Evolutionary conservation across 257 asterid genomes (phyloP).

Genomic region (Echites panduratus): DNA sequence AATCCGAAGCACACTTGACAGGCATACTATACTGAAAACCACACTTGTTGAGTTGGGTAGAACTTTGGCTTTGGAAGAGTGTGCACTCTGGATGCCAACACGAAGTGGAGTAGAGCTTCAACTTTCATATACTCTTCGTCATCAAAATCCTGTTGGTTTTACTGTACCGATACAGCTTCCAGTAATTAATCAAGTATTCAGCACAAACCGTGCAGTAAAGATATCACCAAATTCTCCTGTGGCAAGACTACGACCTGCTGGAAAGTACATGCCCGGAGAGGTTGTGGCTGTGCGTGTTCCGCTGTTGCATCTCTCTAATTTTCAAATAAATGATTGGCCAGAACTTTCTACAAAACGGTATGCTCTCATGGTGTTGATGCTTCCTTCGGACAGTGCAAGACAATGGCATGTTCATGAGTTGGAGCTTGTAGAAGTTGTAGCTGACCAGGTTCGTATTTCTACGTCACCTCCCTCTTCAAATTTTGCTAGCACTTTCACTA

Average conservation of each 20-base stretch:
- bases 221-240: slow-evolving; percentile 84
- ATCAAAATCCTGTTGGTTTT: slow-evolving; percentile 78
- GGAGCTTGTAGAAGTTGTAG: slow-evolving; percentile 99
- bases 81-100: slow-evolving; percentile 99
- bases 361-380: slow-evolving; percentile 96
- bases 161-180: slow-evolving; percentile 90
- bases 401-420: slow-evolving; percentile 94
- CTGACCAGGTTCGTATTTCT: slow-evolving; percentile 71
- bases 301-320: slow-evolving; percentile 74
- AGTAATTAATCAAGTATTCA: slow-evolving; percentile 68
- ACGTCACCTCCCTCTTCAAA: neutral
- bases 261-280: slow-evolving; percentile 81
- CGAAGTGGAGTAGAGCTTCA: slow-evolving; percentile 89
- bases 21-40: slow-evolving; percentile 88
- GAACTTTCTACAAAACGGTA: slow-evolving; percentile 83
- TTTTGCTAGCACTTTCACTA: neutral
- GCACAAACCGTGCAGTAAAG: slow-evolving; percentile 62
- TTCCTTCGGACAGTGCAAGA: slow-evolving; percentile 93
- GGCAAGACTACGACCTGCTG: slow-evolving; percentile 71
- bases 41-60: slow-evolving; percentile 95
- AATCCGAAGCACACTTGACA: slow-evolving; percentile 94
- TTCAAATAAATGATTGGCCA: slow-evolving; percentile 97
- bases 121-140: slow-evolving; percentile 88
- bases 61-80: slow-evolving; percentile 83
- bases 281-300: slow-evolving; percentile 98